These are phyloP conservation scores for Neophaeococcomyces aloes DNA, from an alignment of 2,329 filamentous ascomycete species.

Conservation along the genomic window DNA sequence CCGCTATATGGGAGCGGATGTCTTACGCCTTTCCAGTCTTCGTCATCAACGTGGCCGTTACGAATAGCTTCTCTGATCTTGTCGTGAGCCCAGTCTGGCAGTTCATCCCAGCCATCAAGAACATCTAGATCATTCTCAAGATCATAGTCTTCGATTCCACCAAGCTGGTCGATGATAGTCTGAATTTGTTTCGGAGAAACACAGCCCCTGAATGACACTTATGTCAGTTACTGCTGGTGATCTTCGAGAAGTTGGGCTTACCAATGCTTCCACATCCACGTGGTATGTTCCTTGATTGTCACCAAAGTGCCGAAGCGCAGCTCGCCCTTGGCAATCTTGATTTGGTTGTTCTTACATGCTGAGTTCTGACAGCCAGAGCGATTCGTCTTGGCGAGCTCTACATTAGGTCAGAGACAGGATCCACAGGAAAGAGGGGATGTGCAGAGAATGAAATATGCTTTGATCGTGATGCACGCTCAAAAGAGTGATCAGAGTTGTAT, in stretches of 20 bases:
- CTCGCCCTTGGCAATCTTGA: slow-evolving; percentile 70
- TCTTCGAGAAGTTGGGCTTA: slow-evolving; percentile 34
- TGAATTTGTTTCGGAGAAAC: slow-evolving; percentile 64
- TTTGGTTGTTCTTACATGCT: slow-evolving; percentile 57
- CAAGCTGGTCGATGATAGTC: slow-evolving; percentile 52
- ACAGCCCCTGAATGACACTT: slow-evolving; percentile 59
- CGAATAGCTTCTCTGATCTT: slow-evolving; percentile 64
- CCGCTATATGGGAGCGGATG: slow-evolving; percentile 1
- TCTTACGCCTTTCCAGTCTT: slow-evolving; percentile 80
- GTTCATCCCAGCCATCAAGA: slow-evolving; percentile 73
- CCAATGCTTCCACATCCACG: slow-evolving; percentile 81
- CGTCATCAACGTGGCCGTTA: slow-evolving; percentile 69
- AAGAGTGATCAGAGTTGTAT: not conserved
- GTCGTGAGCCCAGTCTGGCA: slow-evolving; percentile 56
- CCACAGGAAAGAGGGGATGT: not conserved
- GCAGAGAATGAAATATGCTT: not conserved
- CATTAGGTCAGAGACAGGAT: not conserved
- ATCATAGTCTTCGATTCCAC: slow-evolving; percentile 34
- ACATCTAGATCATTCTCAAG: slow-evolving; percentile 24
- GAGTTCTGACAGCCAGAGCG: slow-evolving; percentile 65
- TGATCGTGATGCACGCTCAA: not conserved
- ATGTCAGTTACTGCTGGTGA: not conserved
- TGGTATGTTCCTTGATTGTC: slow-evolving; percentile 47
- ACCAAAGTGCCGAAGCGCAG: slow-evolving; percentile 69
- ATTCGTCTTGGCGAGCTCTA: slow-evolving; percentile 1